Percentiles rank a stretch among this genome's conserved stretches.
Conservation (phyloP, 208 protist species). For the Plasmodiophora brassicae region DNA sequence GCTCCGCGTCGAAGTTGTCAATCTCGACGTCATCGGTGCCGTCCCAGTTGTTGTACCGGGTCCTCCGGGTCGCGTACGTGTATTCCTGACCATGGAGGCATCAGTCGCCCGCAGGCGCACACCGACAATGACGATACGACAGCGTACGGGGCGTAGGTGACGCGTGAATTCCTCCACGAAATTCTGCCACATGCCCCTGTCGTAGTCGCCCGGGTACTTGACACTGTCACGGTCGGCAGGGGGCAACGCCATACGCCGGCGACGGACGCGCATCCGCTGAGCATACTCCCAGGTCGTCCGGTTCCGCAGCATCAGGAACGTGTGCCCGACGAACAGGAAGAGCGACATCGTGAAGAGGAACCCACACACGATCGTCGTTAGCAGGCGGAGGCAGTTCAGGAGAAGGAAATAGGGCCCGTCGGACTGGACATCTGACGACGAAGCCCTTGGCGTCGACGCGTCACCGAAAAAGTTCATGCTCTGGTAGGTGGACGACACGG, state of each 20-base stretch:
- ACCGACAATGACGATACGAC: background rate
- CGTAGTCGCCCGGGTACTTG: background rate
- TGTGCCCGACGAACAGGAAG: background rate
- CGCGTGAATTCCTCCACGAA: background rate
- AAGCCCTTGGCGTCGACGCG: background rate
- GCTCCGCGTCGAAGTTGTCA: background rate
- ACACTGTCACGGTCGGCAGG: too few relatives aligned
- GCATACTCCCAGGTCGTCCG: background rate
- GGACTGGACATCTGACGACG: too few relatives aligned
- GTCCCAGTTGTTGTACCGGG: background rate
- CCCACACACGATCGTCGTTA: background rate
- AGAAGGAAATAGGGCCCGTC: too few relatives aligned
- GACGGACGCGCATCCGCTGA: background rate
- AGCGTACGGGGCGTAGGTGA: background rate
- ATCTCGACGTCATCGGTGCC: slow-evolving; percentile 20
- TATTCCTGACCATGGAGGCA: background rate
- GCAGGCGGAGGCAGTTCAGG: background rate
- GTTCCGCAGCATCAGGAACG: background rate
- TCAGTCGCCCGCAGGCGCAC: background rate
- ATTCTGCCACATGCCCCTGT: background rate
- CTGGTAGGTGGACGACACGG: background rate
- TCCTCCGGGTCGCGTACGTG: background rate
- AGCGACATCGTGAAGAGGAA: background rate
- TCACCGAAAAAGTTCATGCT: background rate
- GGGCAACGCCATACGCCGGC: too few relatives aligned